phyloP scores from a whole-genome alignment of 2,329 filamentous ascomycete genomes.

The Ceratocystis eucalypticola region DNA sequence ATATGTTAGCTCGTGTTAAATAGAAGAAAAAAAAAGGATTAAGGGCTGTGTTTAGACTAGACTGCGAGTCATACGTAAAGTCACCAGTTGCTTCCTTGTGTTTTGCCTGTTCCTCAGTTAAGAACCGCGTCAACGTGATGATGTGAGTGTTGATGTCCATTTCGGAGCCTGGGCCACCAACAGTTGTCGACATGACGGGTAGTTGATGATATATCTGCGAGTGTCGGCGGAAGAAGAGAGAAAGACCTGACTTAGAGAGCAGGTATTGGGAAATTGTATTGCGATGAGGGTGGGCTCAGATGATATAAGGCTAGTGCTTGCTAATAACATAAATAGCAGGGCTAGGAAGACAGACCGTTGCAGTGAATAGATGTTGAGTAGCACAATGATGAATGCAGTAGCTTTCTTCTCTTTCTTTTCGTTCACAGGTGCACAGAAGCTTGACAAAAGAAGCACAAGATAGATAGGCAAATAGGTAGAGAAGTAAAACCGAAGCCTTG shows the following conservation, averaged over 20 bases:
- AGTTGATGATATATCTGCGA: not conserved
- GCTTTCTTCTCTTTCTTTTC: too few relatives aligned
- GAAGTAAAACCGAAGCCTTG: not conserved
- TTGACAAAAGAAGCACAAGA: not conserved
- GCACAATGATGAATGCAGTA: too few relatives aligned
- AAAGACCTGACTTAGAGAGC: not conserved
- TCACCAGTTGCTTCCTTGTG: constrained; percentile 92
- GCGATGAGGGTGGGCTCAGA: too few relatives aligned
- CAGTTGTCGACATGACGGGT: constrained; percentile 16
- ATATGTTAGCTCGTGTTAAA: constrained; percentile 10
- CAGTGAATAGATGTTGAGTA: too few relatives aligned
- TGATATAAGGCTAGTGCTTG: too few relatives aligned
- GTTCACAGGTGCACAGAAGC: too few relatives aligned
- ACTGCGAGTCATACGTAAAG: constrained; percentile 58
- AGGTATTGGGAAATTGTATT: too few relatives aligned
- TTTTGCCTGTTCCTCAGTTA: constrained; percentile 91
- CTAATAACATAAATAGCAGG: too few relatives aligned
- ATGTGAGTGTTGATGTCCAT: constrained; percentile 87
- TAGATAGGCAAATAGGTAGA: not conserved
- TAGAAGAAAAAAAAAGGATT: not conserved
- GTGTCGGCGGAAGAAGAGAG: not conserved
- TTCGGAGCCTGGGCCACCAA: constrained; percentile 29
- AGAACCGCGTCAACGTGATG: constrained; percentile 83
- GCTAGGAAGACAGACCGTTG: too few relatives aligned
- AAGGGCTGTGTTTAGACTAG: not conserved